Evolutionary conservation across 352 stramenopile genomes (phyloP), one percentile per base, ranked within the genome.

Genomic region (Globisporangium nunn): DNA sequence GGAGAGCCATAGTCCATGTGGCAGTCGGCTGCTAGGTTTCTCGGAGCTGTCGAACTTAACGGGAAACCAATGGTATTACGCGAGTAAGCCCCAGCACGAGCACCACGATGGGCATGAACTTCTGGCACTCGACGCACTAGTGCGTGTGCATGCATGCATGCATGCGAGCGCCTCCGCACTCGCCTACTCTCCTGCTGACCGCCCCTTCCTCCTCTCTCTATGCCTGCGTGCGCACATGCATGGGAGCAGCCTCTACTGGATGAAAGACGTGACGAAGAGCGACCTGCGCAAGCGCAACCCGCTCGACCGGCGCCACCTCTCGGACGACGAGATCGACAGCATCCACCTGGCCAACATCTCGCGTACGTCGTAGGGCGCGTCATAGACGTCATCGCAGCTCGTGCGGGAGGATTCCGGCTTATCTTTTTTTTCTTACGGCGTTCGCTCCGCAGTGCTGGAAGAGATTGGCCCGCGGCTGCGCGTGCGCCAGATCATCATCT

Each of bases 61-160:
- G 23, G 23, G 23, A 23, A 23, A 23, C 23, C 23, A 1, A 23
- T 23, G 23, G 23, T 23, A 23, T 23, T 23, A 23, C 23, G 23
- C 23, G 23, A 23, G 23, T 23, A 23, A 35, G 28, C 23, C 6
- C 12, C 28, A 39, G 29, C 23, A 7, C 7, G 15, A 56, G 44
- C 39, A 23, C 50, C n/a, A 68, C 31, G 28, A 95, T 95, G 85
- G 83, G 73, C 64, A 89, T 77, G 69, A 95, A 93, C 72, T 95
- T 95, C 65, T 95, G 85, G 85, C 85, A 95, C 61, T 95, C 85
- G 57, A 93, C 85, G 46, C 85, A 95, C 67, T 95, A 93, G 85
- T 95, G 76, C 58, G 81, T 64, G 56, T 10, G 7, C 15, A 35
- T 43, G 50, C 35, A 11, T 35, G 33, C 30, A n/a, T n/a, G 18